Evolutionary conservation across 768 basidiomycete genomes (phyloP), one percentile per base, ranked within the genome.

Genomic region (Phanerochaete sordida): DNA sequence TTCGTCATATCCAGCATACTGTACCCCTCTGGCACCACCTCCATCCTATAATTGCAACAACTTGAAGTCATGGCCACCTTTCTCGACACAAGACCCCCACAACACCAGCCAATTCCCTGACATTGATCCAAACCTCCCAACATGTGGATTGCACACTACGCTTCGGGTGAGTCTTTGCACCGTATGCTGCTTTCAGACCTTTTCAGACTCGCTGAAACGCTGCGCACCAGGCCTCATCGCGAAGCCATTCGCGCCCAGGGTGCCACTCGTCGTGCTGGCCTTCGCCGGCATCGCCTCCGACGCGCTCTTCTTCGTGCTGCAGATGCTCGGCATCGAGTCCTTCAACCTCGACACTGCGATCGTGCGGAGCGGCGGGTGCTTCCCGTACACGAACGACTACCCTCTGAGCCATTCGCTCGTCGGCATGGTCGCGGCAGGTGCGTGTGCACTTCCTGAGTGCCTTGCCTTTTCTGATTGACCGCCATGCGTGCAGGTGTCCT

Each of bases 321-420:
- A 63, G 44, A 63, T 74, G 43, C 44, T 70, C 37, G 65, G 69
- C 26, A 61, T 71, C 43, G 68, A 71, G 52, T 66, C 65, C 30
- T 73, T 69, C 67, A 64, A 64, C 50, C 63, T 69, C 55, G 65
- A 72, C 61, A 19, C 54, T 19, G 46, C 35, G 8, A 60, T 71
- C 16, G 55, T 62, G 5, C 61, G 54, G 27, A 35, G 51, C 21
- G 59, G 53, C 28, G 71, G 72, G 21, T 73, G 72, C 56, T 73
- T 73, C 60, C 71, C 72, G n/a, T 74, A 72, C 52, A 60, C 69
- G 30, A 69, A 69, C 48, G 67, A 74, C 60, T 70, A 74, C 56
- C 71, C 72, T 1, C 72, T 66, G 63, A 72, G 68, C 43, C 73
- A 74, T 31, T 71, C 70, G 16, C 58, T 72, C 16, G 59, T 60